Evolutionary conservation across 1,284 basidiomycete species (phyloP), one percentile per base, ranked within the genome.

Genomic region (Erythrobasidium hasegawianum): DNA sequence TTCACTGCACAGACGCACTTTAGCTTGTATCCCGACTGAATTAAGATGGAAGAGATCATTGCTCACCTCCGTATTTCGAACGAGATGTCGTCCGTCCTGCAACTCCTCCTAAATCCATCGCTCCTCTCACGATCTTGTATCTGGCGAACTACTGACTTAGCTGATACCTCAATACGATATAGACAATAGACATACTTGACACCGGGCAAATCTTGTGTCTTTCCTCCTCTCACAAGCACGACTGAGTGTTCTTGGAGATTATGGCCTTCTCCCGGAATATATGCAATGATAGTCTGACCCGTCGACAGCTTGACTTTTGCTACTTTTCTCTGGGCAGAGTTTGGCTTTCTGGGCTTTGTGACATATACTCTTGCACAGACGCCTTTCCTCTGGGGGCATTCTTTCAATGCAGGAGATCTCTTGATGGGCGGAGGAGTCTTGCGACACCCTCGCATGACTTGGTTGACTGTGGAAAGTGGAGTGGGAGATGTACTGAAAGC

Each of bases 281-380:
- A 98, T 13, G 94, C 94, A 79, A 89, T 88, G 67, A 94, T 83
- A 45, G 86, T 87, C 77, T 90, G 88, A 57, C 96, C 96, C 33
- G 88, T 95, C 38, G 87, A 85, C 57, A 98, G 82, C 81, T 95
- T 95, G 72, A 99, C 87, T 76, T 90, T 85, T 47, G 93, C 93
- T 68, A 97, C 90, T 80, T 97, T 98, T 70, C 96, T 89, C 75
- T 97, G 92, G 50, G 94, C 94, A 47, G 95, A 98, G 80, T 99
- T 99, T 71, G 96, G 96, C 77, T 99, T 99, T 82, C 94, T 97
- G 24, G 96, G 96, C 76, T 89, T 92, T 73, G 83, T 84, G 53
- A 86, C 89, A 78, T 88, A 88, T 24, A 97, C 85, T 71, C 62
- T 53, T 13, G 49, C 45, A 76, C 90, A 89, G 67, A 97, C 91